phyloP scores from a whole-genome alignment of 2,329 filamentous ascomycete species.

The Hypoxylon sp. region DNA sequence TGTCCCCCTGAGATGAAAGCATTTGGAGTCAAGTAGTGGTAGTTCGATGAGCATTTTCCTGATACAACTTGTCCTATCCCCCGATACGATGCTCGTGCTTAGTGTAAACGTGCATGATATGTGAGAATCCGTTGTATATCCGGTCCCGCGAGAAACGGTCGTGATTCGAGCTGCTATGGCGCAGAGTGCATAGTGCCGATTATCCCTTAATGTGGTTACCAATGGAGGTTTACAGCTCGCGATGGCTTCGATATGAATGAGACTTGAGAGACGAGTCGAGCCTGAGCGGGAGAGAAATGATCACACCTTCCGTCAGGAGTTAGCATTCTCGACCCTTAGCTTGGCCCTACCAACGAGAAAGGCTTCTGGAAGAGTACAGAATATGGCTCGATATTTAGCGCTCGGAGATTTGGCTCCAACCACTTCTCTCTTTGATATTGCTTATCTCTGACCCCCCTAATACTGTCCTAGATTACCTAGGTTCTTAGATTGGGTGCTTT shows the following conservation, averaged over 20 bases:
- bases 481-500: slow-evolving; percentile 13
- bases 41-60: slow-evolving; percentile 1
- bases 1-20: neutral
- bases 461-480: too few species aligned
- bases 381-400: neutral
- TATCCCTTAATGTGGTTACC: slow-evolving; percentile 6
- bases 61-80: neutral
- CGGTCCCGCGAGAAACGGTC: slow-evolving; percentile 1
- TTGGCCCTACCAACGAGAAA: slow-evolving; percentile 20
- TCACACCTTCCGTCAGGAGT: slow-evolving; percentile 38
- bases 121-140: slow-evolving; percentile 11
- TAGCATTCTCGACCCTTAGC: slow-evolving; percentile 28
- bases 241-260: slow-evolving; percentile 11
- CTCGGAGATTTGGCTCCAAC: neutral
- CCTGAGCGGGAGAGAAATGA: slow-evolving; percentile 9
- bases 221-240: slow-evolving; percentile 13
- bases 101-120: slow-evolving; percentile 27
- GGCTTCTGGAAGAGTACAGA: slow-evolving; percentile 14
- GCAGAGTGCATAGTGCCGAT: slow-evolving; percentile 3
- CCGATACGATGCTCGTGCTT: slow-evolving; percentile 15
- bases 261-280: neutral
- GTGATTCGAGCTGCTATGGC: slow-evolving; percentile 13
- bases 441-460: slow-evolving; percentile 10
- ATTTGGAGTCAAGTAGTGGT: neutral
- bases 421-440: neutral